Base-by-base conservation (phyloP, 129 eudicot genomes). In the Kitagawia praeruptora region DNA sequence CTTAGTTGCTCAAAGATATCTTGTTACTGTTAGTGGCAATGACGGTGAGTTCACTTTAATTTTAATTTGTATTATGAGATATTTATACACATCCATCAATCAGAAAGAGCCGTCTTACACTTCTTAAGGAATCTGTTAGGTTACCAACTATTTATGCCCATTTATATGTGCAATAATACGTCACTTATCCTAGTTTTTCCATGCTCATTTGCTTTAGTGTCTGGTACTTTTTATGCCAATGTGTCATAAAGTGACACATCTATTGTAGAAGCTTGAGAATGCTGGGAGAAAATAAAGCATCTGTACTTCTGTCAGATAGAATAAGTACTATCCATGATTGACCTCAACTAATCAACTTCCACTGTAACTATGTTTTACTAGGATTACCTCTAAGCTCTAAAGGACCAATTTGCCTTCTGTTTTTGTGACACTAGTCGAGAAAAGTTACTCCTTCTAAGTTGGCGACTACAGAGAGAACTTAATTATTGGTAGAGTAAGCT, bases 1-100 rank as follows among this genome's bases (percentile, higher is more conserved):
- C 69, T 87, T 95, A 90, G 97, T 95, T 77, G 96, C 97, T 37
- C 98, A 95, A 83, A 85, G 97, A 84, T 92, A 86, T 78, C 93
- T 95, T 76, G 98, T 95, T 70, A 88, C 93, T 63, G 94, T 92
- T 70, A 92, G 97, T 78, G 98, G 98, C 84, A 95, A 90, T 87
- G 98, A 95, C 38, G 98, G 98, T 95, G 75, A 87, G 97, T 51
- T 63, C 75, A 44, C 66, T 82, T 66, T 66, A 5, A 31, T 19
- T 13, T 31, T 31, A 4, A 28, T 2, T 28, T 12, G 1, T 34
- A 28, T 66, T 66, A 3, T 31, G 16, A 28, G 21, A 12, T 12
- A 2, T 64, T 28, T 31, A 66, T 28, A 27, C 41, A 31, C 40
- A 34, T 31, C 4, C 41, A 66, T 31, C 14, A 66, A 66, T 66